Evolutionary conservation across 805 yeast species (phyloP).

Genomic region (Candida rishiriensis): DNA sequence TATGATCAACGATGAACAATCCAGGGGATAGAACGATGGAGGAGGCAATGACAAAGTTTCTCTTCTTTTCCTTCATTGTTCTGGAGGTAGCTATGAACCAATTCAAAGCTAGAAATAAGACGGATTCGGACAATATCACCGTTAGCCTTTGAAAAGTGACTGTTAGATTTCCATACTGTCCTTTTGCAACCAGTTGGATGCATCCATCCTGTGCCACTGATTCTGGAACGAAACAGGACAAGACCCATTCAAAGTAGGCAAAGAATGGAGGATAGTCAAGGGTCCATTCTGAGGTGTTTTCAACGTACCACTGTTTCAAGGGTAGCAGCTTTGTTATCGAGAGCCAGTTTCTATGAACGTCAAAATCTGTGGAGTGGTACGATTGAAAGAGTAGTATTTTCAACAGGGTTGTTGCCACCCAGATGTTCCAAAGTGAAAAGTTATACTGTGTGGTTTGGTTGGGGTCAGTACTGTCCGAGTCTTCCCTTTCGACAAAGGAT

Average conservation of each 20-base stretch:
- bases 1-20: slow-evolving; percentile 83
- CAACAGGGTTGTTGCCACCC: slow-evolving; percentile 57
- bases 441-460: slow-evolving; percentile 21
- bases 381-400: slow-evolving; percentile 67
- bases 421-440: slow-evolving; percentile 59
- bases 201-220: slow-evolving; percentile 70
- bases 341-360: slow-evolving; percentile 96
- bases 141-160: slow-evolving; percentile 76
- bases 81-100: slow-evolving; percentile 54
- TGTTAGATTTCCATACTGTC: slow-evolving; percentile 73
- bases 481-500: not conserved
- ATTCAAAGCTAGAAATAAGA: slow-evolving; percentile 67
- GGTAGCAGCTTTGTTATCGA: slow-evolving; percentile 83
- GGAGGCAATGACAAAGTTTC: slow-evolving; percentile 72
- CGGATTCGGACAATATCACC: slow-evolving; percentile 72
- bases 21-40: slow-evolving; percentile 88
- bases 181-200: slow-evolving; percentile 59
- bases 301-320: slow-evolving; percentile 74
- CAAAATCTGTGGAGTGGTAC: slow-evolving; percentile 93
- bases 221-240: slow-evolving; percentile 68
- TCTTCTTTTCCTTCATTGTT: slow-evolving; percentile 32
- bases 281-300: slow-evolving; percentile 82
- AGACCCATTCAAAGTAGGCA: slow-evolving; percentile 87
- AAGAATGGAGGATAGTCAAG: slow-evolving; percentile 97
- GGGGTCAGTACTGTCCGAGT: not conserved